Evolutionary conservation across 768 basidiomycete genomes (phyloP).

Genomic region (Termitomyces sp.): DNA sequence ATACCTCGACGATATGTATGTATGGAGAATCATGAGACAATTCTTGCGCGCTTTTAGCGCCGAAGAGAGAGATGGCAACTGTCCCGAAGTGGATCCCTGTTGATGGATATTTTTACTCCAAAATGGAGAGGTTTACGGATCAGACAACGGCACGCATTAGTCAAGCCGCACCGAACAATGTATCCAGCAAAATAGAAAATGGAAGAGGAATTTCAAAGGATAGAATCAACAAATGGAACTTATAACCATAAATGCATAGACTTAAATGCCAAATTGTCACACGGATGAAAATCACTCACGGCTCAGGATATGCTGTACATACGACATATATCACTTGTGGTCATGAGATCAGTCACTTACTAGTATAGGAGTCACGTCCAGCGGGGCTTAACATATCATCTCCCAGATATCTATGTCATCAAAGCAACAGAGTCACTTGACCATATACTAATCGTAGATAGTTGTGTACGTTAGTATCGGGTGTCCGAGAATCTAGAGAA

Average conservation of each 20-base stretch:
- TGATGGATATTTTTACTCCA: not conserved
- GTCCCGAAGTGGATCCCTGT: not conserved
- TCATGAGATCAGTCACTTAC: not conserved
- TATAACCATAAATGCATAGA: too few relatives aligned
- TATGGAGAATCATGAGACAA: constrained; percentile 6
- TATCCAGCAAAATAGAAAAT: not conserved
- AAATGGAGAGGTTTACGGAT: constrained; percentile 6
- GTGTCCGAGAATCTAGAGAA: not conserved
- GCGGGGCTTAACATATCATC: not conserved
- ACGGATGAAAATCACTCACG: not conserved
- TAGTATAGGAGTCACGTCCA: not conserved
- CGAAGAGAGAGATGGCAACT: not conserved
- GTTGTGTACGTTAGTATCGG: too few relatives aligned
- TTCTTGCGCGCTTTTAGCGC: not conserved
- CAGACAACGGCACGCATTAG: not conserved
- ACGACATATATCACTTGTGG: not conserved
- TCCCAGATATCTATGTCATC: not conserved
- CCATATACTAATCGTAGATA: not conserved
- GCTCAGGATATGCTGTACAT: not conserved
- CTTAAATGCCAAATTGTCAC: not conserved
- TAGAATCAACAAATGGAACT: not conserved
- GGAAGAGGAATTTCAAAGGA: not conserved
- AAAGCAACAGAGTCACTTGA: not conserved
- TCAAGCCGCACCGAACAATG: not conserved
- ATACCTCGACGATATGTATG: not conserved